Percentiles rank a stretch among this genome's conserved stretches.
Conservation (phyloP, 495 filamentous ascomycete species). For the Cryomyces minteri region DNA sequence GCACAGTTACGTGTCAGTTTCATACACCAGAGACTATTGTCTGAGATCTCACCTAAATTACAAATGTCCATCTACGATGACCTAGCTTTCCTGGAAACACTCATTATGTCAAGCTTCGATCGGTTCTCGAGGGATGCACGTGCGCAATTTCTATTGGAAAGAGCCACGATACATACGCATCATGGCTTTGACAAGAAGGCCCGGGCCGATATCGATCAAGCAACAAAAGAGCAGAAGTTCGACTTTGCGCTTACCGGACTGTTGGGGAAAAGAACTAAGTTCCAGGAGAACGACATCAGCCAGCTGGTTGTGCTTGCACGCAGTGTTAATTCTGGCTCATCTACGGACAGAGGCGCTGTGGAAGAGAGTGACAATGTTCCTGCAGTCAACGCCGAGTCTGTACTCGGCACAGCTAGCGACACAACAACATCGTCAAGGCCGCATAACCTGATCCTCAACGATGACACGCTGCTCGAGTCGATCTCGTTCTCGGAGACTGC, state of each 20-base stretch:
- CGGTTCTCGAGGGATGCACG: background rate
- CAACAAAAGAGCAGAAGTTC: slow-evolving; percentile 45
- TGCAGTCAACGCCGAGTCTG: slow-evolving; percentile 7
- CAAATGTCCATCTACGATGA: slow-evolving; percentile 38
- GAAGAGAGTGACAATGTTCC: background rate
- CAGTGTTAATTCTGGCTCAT: slow-evolving; percentile 36
- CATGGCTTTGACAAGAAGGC: slow-evolving; percentile 69
- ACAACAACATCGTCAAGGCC: slow-evolving; percentile 26
- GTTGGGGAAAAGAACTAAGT: slow-evolving; percentile 81
- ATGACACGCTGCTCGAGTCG: slow-evolving; percentile 81
- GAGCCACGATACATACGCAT: slow-evolving; percentile 67
- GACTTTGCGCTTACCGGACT: slow-evolving; percentile 72
- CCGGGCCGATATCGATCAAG: slow-evolving; percentile 44
- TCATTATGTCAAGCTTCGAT: slow-evolving; percentile 19
- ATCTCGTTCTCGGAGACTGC: slow-evolving; percentile 49
- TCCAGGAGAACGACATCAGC: slow-evolving; percentile 73
- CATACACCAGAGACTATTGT: slow-evolving; percentile 74
- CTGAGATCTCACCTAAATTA: slow-evolving; percentile 50
- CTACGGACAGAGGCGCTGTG: no score
- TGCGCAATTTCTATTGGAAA: slow-evolving; percentile 52
- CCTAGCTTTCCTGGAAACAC: slow-evolving; percentile 24
- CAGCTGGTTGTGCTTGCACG: slow-evolving; percentile 85
- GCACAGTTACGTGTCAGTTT: slow-evolving; percentile 53
- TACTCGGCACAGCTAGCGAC: slow-evolving; percentile 5
- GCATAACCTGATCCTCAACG: slow-evolving; percentile 55